Conservation (phyloP, 768 basidiomycete species). For the Lentinus tigrinus region DNA sequence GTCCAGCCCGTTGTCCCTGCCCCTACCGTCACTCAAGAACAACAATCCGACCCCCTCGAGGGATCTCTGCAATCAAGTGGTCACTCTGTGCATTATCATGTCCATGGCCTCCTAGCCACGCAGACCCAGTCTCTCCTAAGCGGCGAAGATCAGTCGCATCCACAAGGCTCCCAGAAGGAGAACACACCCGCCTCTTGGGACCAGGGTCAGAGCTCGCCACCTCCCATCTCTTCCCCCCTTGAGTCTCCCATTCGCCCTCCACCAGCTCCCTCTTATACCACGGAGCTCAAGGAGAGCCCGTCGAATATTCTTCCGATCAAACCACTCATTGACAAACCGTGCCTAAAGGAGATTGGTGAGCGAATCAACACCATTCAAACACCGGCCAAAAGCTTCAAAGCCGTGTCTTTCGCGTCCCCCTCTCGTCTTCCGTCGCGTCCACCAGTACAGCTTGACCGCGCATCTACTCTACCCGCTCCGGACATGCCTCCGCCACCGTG, state of each 20-base stretch:
- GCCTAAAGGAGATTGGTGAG: not conserved
- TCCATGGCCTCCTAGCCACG: conserved; percentile 54
- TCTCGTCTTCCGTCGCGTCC: conserved; percentile 11
- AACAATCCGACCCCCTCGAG: not conserved
- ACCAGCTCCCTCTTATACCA: not conserved
- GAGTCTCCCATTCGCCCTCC: not conserved
- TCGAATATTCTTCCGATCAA: not conserved
- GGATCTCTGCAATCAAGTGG: conserved; percentile 8
- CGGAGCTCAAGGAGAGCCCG: not conserved
- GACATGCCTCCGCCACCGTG: conserved; percentile 19
- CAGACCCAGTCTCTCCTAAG: conserved; percentile 51
- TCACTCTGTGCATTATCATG: conserved; percentile 45
- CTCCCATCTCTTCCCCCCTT: conserved; percentile 3
- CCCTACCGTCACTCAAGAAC: not conserved
- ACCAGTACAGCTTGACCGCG: conserved; percentile 7
- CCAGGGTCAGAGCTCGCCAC: conserved; percentile 1
- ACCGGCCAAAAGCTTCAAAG: conserved; percentile 19
- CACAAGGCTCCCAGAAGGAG: conserved; percentile 55
- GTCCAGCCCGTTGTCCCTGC: not conserved
- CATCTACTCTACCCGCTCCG: conserved; percentile 24
- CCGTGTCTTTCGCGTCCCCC: conserved; percentile 33
- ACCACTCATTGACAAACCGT: not conserved
- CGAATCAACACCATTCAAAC: not conserved
- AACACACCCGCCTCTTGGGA: conserved; percentile 33
- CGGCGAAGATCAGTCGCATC: conserved; percentile 25